phyloP scores from a whole-genome alignment of 1,284 basidiomycete species.

The Gymnopus androsaceus region DNA sequence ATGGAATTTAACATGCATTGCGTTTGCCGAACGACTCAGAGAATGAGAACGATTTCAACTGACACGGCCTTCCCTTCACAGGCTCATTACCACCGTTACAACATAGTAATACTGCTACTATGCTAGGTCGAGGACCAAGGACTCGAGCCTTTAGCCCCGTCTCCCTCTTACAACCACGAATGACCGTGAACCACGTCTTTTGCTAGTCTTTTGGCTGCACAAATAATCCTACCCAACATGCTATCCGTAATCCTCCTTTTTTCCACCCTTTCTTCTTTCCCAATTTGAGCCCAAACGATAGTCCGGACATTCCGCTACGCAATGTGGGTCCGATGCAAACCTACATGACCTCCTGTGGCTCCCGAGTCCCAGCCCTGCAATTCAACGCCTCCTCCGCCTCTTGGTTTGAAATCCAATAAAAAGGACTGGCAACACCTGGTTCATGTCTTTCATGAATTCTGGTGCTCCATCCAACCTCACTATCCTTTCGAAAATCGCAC shows the following conservation, averaged over 20 bases:
- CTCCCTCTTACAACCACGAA: background rate
- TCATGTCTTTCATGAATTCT: constrained; percentile 35
- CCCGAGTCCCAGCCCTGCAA: constrained; percentile 54
- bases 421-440: constrained; percentile 41
- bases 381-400: constrained; percentile 58
- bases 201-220: background rate
- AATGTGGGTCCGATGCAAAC: constrained; percentile 71
- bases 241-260: constrained; percentile 14
- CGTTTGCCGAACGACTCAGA: too few species aligned
- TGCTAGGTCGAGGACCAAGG: too few species aligned
- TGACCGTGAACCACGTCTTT: background rate
- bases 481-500: constrained; percentile 54
- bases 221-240: background rate
- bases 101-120: too few species aligned
- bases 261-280: constrained; percentile 31
- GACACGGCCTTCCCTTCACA: too few species aligned
- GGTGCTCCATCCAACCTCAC: constrained; percentile 45
- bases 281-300: constrained; percentile 41
- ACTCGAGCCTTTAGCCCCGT: too few species aligned
- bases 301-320: constrained; percentile 53
- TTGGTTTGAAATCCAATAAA: constrained; percentile 67
- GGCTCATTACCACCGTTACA: too few species aligned
- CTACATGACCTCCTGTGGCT: constrained; percentile 69
- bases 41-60: too few species aligned
- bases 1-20: too few species aligned